Percentiles rank a stretch among this genome's conserved stretches.
These are phyloP conservation scores for Naumovozyma baii DNA, from an alignment of 805 yeast species.

Conservation along the genomic window DNA sequence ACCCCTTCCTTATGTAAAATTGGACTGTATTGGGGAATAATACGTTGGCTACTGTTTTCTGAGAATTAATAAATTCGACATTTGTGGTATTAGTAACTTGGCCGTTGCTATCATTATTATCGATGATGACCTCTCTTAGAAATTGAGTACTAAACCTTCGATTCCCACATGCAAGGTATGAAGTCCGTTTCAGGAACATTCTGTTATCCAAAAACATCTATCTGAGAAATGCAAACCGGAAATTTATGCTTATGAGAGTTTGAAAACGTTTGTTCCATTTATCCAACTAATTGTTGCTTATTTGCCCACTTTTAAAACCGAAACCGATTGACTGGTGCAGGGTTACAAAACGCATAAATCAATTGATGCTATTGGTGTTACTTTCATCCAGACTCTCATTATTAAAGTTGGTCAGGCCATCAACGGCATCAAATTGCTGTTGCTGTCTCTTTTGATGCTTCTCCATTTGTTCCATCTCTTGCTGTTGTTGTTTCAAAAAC, in stretches of 20 bases:
- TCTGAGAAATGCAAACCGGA: background rate
- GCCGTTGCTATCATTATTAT: conserved; percentile 2
- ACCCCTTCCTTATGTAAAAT: conserved; percentile 21
- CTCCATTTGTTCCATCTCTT: conserved; percentile 9
- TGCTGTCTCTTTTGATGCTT: background rate
- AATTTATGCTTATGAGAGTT: background rate
- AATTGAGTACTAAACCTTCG: no score
- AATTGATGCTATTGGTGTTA: background rate
- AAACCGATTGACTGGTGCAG: background rate
- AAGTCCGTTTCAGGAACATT: no score
- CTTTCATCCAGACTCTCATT: background rate
- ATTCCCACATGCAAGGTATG: no score
- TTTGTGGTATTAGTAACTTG: conserved; percentile 8
- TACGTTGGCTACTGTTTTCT: conserved; percentile 20
- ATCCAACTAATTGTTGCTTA: no score
- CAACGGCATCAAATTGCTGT: background rate
- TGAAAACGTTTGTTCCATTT: background rate
- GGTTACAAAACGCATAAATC: background rate
- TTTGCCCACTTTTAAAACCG: background rate
- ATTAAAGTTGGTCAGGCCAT: background rate
- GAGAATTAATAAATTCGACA: conserved; percentile 17
- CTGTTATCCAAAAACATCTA: no score
- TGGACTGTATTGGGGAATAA: conserved; percentile 14
- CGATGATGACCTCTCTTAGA: background rate
- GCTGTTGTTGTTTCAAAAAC: conserved; percentile 53